These are phyloP conservation scores for Aspergillus taichungensis DNA, from an alignment of 495 filamentous ascomycete genomes.

Conservation along the genomic window DNA sequence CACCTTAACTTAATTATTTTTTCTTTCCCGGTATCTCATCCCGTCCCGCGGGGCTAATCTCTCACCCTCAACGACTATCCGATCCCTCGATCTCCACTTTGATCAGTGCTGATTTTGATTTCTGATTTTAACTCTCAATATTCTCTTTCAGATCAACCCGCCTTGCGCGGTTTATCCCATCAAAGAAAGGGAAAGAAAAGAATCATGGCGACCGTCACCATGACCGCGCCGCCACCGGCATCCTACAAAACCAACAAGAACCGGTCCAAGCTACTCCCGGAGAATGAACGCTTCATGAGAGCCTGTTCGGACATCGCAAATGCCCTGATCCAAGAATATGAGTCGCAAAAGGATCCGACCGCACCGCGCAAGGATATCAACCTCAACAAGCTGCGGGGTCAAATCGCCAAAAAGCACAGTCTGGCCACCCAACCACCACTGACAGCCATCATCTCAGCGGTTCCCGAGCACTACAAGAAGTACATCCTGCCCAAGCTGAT, in stretches of 20 bases:
- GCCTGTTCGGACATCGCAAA: slow-evolving; percentile 93
- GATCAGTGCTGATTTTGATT: slow-evolving; percentile 2
- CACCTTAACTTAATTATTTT: slow-evolving; percentile 14
- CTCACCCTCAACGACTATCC: background rate
- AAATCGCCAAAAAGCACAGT: slow-evolving; percentile 85
- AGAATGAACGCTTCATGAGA: slow-evolving; percentile 87
- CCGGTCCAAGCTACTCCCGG: slow-evolving; percentile 61
- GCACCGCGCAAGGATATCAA: slow-evolving; percentile 79
- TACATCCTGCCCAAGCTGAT: slow-evolving; percentile 93
- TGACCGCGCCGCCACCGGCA: slow-evolving; percentile 46
- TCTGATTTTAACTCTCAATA: too few species aligned
- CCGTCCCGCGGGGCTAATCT: too few species aligned
- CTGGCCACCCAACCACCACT: slow-evolving; percentile 78
- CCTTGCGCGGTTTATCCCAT: background rate
- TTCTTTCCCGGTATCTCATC: slow-evolving; percentile 11
- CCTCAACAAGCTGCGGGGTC: slow-evolving; percentile 78
- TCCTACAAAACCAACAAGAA: slow-evolving; percentile 53
- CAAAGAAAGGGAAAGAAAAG: background rate
- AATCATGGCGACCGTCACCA: slow-evolving; percentile 54
- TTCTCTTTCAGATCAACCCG: background rate
- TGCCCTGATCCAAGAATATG: slow-evolving; percentile 86
- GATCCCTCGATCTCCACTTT: background rate
- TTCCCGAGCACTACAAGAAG: slow-evolving; percentile 98
- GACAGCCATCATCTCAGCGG: slow-evolving; percentile 93
- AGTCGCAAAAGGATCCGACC: slow-evolving; percentile 60